Evolutionary conservation across 495 filamentous ascomycete genomes (phyloP).

Genomic region (Stereocaulon alpinum): DNA sequence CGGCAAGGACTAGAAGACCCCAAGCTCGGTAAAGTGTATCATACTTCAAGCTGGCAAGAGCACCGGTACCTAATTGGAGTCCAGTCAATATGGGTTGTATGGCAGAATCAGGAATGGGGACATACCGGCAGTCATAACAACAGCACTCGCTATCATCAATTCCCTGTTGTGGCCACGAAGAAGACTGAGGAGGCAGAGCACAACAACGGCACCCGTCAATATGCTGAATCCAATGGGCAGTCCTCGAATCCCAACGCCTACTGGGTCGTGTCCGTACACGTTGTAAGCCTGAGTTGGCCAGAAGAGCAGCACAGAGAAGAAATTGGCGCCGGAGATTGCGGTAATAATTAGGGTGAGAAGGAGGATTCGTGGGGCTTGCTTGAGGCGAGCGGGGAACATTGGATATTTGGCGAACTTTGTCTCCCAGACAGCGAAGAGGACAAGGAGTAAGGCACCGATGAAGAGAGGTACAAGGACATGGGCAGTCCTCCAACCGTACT

Average conservation of each 20-base stretch:
- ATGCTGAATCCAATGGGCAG: conserved; percentile 56
- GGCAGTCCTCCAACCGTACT: conserved; percentile 49
- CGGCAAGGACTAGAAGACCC: conserved; percentile 51
- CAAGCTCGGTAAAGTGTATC: conserved; percentile 55
- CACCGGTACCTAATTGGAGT: conserved; percentile 42
- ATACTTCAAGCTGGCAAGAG: conserved; percentile 42
- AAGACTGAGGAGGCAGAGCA: conserved; percentile 48
- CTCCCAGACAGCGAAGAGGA: conserved; percentile 53
- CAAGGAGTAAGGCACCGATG: conserved; percentile 41
- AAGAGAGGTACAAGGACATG: conserved; percentile 53
- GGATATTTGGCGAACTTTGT: conserved; percentile 48
- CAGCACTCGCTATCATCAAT: conserved; percentile 50
- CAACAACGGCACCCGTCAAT: conserved; percentile 50
- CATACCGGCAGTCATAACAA: conserved; percentile 58
- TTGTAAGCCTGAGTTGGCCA: conserved; percentile 70
- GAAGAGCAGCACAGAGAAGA: conserved; percentile 63
- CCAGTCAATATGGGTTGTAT: background rate
- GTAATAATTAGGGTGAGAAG: conserved; percentile 58
- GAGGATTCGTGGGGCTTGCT: conserved; percentile 53
- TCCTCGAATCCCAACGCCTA: conserved; percentile 56
- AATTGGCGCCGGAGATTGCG: conserved; percentile 64
- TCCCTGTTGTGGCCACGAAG: conserved; percentile 53
- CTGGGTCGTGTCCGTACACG: conserved; percentile 59
- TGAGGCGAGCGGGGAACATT: conserved; percentile 55
- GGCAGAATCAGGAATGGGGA: background rate